Evolutionary conservation across 2,329 filamentous ascomycete species (phyloP).

Genomic region (Colletotrichum abscissum): DNA sequence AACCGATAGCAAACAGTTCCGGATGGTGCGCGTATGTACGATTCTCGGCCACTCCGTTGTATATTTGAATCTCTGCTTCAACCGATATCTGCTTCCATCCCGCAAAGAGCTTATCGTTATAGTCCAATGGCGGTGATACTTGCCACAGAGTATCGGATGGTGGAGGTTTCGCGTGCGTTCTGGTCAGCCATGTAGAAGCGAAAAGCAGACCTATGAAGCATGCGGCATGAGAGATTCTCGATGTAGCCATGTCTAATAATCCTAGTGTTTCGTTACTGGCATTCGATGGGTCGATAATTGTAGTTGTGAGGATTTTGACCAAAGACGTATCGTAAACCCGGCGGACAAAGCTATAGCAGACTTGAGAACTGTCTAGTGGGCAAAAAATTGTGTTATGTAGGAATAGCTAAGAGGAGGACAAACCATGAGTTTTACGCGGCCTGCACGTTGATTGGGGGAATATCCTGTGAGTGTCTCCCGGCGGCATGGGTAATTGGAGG

Average conservation of each 20-base stretch:
- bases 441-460: slow-evolving; percentile 1
- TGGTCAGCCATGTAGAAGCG: background rate
- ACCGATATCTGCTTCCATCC: slow-evolving; percentile 40
- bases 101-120: slow-evolving; percentile 39
- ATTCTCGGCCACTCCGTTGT: slow-evolving; percentile 37
- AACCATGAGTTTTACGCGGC: background rate
- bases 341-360: too few relatives aligned
- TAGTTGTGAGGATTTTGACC: too few relatives aligned
- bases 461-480: background rate
- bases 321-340: too few relatives aligned
- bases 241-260: background rate
- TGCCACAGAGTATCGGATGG: slow-evolving; percentile 36
- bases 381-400: background rate
- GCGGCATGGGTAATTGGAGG: background rate
- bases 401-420: background rate
- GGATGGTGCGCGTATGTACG: slow-evolving; percentile 42
- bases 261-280: background rate
- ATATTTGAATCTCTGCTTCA: slow-evolving; percentile 37
- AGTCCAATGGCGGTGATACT: slow-evolving; percentile 38
- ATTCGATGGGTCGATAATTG: background rate
- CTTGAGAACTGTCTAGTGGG: too few relatives aligned
- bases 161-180: slow-evolving; percentile 9
- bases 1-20: slow-evolving; percentile 37
- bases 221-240: background rate
- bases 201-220: background rate